Conservation (phyloP, 1,139 yeast species). For the Geotrichum restrictum region DNA sequence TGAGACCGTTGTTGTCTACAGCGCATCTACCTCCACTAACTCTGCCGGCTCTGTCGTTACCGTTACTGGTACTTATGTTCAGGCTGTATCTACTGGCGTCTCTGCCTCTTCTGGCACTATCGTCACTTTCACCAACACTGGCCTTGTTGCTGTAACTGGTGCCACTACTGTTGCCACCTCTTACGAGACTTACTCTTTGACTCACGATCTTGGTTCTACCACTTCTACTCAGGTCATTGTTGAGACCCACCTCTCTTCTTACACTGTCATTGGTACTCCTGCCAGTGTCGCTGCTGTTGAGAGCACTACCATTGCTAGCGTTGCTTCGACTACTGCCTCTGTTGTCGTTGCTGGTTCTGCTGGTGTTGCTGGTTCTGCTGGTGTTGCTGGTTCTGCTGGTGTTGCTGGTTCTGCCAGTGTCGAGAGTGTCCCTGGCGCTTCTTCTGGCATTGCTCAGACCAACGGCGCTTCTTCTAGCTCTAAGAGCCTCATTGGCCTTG, state of each 20-base stretch:
- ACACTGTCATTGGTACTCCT: neutral
- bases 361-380: too few relatives aligned
- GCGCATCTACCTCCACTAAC: too few relatives aligned
- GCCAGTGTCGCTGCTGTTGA: neutral
- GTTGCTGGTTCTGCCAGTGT: neutral
- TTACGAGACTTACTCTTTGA: conserved; percentile 36
- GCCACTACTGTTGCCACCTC: neutral
- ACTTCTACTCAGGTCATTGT: neutral
- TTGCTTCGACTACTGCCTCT: neutral
- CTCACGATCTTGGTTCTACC: neutral
- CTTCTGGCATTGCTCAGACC: conserved; percentile 9
- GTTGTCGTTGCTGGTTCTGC: conserved; percentile 4
- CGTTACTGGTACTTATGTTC: too few relatives aligned
- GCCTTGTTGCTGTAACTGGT: neutral
- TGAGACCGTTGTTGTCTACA: neutral
- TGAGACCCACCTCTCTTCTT: neutral
- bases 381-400: neutral
- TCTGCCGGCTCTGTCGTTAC: too few relatives aligned
- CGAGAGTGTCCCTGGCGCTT: conserved; percentile 4
- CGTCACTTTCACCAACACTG: neutral
- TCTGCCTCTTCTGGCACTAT: too few relatives aligned
- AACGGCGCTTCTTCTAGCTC: conserved; percentile 15
- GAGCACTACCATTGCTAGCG: neutral
- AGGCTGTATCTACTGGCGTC: too few relatives aligned
- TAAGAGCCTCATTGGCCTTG: conserved; percentile 10